Evolutionary conservation across 1,284 basidiomycete species (phyloP), one percentile per base, ranked within the genome.

Genomic region (Apiotrichum brassicae): DNA sequence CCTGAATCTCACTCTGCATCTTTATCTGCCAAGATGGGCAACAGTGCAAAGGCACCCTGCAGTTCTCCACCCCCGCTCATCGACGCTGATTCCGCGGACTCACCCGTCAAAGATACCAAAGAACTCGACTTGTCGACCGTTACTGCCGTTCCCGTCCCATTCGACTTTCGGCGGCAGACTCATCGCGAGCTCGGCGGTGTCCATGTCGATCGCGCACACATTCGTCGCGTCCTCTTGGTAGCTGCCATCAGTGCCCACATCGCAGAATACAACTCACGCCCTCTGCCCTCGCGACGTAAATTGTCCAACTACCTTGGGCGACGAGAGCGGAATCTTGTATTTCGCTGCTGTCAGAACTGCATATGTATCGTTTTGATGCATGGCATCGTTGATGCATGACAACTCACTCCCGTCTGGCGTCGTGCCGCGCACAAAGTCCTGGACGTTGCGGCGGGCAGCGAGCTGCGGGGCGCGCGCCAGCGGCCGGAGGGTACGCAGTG

Each of bases 71-170:
- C n/a, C n/a, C n/a, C n/a, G n/a, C 24, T 28, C 6, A 6, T 5
- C 20, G 28, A 6, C 12, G 1, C 19, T 20, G n/a, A 25, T 9
- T 14, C 11, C 23, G 46, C n/a, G n/a, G 4, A 67, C 79, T 51
- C 61, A 87, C 87, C 90, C 90, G 53, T 93, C 90, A 68, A 88
- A 94, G 49, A 94, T 84, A 16, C 88, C 90, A 36, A 90, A 82
- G 59, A 86, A 89, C 3, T 87, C 78, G 6, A 84, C 84, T 70
- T 93, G 88, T n/a, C 81, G 73, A 5, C 84, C 77, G 18, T 66
- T 68, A 4, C 61, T 69, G 18, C 65, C 61, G 26, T 55, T 52
- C 4, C 43, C 30, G 1, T 86, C 78, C 89, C 89, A 92, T 47
- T 84, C 79, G 12, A 48, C 68, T 25, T 75, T 70, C 58, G 81